phyloP scores from a whole-genome alignment of 768 basidiomycete genomes.

The Arthromyces matolae region DNA sequence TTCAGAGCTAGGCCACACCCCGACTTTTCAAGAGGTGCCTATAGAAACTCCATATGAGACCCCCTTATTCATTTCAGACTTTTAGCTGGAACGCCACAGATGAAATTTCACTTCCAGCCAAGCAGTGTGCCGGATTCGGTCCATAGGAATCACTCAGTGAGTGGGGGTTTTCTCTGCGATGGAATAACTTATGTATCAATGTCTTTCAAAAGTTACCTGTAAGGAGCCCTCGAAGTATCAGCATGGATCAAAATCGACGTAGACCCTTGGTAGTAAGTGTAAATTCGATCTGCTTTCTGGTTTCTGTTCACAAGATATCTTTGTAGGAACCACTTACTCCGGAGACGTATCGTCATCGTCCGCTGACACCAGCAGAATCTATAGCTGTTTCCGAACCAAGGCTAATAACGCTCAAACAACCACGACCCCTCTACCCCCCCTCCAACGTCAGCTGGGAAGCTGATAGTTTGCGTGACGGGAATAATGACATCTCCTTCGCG shows the following conservation, averaged over 20 bases:
- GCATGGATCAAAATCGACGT: conserved; percentile 22
- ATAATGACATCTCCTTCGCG: conserved; percentile 22
- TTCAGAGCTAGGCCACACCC: conserved; percentile 47
- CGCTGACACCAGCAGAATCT: too few relatives aligned
- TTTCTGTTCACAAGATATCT: not conserved
- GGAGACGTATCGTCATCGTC: conserved; percentile 41
- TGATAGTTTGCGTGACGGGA: conserved; percentile 34
- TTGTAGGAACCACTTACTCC: conserved; percentile 40
- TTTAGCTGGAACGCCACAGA: conserved; percentile 38
- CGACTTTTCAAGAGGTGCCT: conserved; percentile 39
- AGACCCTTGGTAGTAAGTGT: conserved; percentile 24
- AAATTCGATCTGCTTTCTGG: not conserved
- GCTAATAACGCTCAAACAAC: conserved; percentile 24
- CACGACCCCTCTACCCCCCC: conserved; percentile 25
- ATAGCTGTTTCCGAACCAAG: too few relatives aligned
- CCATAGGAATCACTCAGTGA: conserved; percentile 33
- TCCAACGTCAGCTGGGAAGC: conserved; percentile 42
- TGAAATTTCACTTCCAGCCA: conserved; percentile 36
- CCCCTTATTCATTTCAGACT: too few relatives aligned
- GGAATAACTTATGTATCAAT: conserved; percentile 6
- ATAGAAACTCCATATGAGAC: too few relatives aligned
- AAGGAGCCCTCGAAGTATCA: conserved; percentile 22
- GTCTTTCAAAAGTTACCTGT: conserved; percentile 13
- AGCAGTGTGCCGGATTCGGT: conserved; percentile 43
- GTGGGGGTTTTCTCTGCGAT: too few relatives aligned